Conservation (phyloP, 495 filamentous ascomycete species). For the Penicillium egyptiacum region DNA sequence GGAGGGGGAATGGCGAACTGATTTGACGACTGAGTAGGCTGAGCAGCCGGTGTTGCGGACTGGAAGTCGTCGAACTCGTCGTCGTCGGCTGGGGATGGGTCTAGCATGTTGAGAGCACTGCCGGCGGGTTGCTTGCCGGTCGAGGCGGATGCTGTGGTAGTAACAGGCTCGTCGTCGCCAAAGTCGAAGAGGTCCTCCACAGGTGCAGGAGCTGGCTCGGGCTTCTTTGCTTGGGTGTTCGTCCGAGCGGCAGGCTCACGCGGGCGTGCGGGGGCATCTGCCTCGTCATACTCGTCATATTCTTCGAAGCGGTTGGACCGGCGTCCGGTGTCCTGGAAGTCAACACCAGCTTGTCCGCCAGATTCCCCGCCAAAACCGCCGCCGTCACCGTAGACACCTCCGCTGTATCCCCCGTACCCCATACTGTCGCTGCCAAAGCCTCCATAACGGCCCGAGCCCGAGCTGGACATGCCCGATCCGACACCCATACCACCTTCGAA, state of each 20-base stretch:
- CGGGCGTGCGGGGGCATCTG: slow-evolving; percentile 50
- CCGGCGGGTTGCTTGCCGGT: slow-evolving; percentile 49
- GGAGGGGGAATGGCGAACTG: slow-evolving; percentile 50
- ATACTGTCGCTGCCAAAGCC: slow-evolving; percentile 81
- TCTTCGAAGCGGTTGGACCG: slow-evolving; percentile 83
- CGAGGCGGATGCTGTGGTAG: slow-evolving; percentile 47
- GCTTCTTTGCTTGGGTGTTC: slow-evolving; percentile 66
- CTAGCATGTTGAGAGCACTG: slow-evolving; percentile 57
- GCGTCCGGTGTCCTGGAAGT: slow-evolving; percentile 66
- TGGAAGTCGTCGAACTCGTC: slow-evolving; percentile 99
- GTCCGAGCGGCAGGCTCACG: slow-evolving; percentile 43
- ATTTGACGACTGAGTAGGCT: slow-evolving; percentile 38
- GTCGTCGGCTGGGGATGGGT: slow-evolving; percentile 61
- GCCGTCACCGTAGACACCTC: slow-evolving; percentile 81
- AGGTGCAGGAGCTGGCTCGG: slow-evolving; percentile 54
- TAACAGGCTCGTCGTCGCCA: slow-evolving; percentile 64
- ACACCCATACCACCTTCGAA: slow-evolving; percentile 76
- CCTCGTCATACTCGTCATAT: slow-evolving; percentile 95
- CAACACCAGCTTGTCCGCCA: slow-evolving; percentile 30
- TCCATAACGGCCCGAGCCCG: slow-evolving; percentile 67
- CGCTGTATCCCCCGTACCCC: slow-evolving; percentile 79
- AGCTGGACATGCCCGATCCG: slow-evolving; percentile 56
- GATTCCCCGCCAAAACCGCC: slow-evolving; percentile 30
- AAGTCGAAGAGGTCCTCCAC: slow-evolving; percentile 77
- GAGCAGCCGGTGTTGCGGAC: slow-evolving; percentile 68